Conservation (phyloP, 108 stramenopile genomes). For the Nitzschia sp. region DNA sequence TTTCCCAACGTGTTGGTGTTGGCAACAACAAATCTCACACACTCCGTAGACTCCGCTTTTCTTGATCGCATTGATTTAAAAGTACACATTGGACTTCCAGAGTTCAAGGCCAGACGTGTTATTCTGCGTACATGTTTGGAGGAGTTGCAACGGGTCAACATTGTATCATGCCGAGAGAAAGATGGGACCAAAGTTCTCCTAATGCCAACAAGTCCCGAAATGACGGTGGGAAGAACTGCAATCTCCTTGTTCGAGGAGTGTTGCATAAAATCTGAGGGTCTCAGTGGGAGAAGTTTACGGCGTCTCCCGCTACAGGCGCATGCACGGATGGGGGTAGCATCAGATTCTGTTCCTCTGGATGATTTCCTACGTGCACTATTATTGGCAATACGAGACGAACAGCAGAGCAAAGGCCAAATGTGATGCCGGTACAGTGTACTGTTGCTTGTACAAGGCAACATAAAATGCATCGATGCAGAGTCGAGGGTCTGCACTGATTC, state of each 20-base stretch:
- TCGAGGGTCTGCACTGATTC: too few relatives aligned
- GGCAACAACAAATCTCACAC: slow-evolving; percentile 79
- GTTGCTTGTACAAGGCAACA: too few relatives aligned
- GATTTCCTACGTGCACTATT: slow-evolving; percentile 30
- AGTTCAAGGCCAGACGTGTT: slow-evolving; percentile 50
- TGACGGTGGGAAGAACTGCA: background rate
- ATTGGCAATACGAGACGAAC: slow-evolving; percentile 22
- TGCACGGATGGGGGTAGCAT: slow-evolving; percentile 18
- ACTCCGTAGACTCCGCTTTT: slow-evolving; percentile 78
- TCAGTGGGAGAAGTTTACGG: slow-evolving; percentile 57
- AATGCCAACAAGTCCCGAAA: background rate
- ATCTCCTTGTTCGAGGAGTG: slow-evolving; percentile 23
- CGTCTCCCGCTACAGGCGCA: slow-evolving; percentile 52
- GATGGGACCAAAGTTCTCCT: background rate
- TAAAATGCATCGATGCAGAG: too few relatives aligned
- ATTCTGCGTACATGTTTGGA: slow-evolving; percentile 64
- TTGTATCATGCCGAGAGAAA: slow-evolving; percentile 23
- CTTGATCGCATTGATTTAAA: slow-evolving; percentile 82
- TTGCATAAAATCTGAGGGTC: slow-evolving; percentile 37
- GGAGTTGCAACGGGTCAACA: slow-evolving; percentile 67
- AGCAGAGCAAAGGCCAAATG: background rate
- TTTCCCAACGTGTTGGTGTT: slow-evolving; percentile 79
- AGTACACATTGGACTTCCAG: slow-evolving; percentile 59
- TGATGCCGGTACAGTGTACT: too few relatives aligned
- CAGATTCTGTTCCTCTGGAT: slow-evolving; percentile 3